A percentile compares a stretch with the other conserved stretches of the same genome.
phyloP scores from a whole-genome alignment of 2,329 filamentous ascomycete species.

The Aspergillus piperis region DNA sequence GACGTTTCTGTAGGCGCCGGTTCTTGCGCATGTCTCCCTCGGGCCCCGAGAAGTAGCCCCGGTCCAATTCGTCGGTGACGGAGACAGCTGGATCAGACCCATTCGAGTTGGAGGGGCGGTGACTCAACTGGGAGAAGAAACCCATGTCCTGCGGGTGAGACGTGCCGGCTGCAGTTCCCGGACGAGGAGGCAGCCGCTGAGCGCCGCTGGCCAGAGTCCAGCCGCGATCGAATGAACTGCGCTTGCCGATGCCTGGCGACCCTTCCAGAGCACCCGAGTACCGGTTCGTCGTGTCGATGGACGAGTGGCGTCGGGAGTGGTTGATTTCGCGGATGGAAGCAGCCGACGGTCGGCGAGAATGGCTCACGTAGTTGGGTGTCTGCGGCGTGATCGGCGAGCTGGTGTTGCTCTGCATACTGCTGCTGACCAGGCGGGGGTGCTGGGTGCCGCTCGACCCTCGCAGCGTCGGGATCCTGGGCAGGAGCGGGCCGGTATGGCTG shows the following conservation, averaged over 20 bases:
- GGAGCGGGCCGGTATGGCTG: conserved; percentile 40
- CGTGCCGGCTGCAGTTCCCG: conserved; percentile 36
- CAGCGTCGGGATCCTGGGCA: conserved; percentile 46
- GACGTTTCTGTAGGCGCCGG: conserved; percentile 77
- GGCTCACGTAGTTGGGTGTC: conserved; percentile 45
- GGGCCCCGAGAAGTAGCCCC: conserved; percentile 90
- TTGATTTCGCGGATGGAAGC: conserved; percentile 80
- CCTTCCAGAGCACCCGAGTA: conserved; percentile 31
- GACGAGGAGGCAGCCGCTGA: conserved; percentile 32
- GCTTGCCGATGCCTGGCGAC: conserved; percentile 53
- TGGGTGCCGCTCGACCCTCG: conserved; percentile 29
- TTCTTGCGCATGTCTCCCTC: conserved; percentile 72
- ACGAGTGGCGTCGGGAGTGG: conserved; percentile 84
- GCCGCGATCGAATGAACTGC: conserved; percentile 59
- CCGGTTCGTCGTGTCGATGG: conserved; percentile 67
- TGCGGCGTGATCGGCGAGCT: conserved; percentile 49
- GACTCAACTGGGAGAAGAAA: not conserved
- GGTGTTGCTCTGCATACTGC: conserved; percentile 31
- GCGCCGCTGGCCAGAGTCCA: conserved; percentile 52
- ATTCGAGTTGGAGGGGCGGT: conserved; percentile 21
- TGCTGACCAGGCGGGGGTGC: conserved; percentile 34
- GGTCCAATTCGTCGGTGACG: conserved; percentile 65
- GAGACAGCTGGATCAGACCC: conserved; percentile 36
- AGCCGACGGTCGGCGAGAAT: conserved; percentile 65
- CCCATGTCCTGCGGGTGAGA: conserved; percentile 22